Conservation (phyloP, 768 basidiomycete species). For the Leccinum uliginosum region DNA sequence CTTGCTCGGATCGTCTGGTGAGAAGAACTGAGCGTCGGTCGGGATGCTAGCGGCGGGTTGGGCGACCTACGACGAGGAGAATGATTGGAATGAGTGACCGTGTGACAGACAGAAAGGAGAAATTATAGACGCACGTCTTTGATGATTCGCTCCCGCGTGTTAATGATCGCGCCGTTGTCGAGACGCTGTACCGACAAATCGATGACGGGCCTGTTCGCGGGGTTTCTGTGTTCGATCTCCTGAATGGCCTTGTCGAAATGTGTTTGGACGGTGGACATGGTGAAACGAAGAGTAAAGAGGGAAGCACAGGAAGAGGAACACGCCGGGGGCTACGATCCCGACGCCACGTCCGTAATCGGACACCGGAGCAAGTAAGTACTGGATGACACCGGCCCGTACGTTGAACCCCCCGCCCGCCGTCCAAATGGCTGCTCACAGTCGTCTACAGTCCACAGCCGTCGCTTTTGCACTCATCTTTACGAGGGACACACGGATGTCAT, state of each 20-base stretch:
- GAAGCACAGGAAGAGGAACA: slow-evolving; percentile 7
- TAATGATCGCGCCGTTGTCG: slow-evolving; percentile 24
- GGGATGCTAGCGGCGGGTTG: slow-evolving; percentile 61
- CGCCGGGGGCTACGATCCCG: background rate
- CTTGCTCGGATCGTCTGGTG: slow-evolving; percentile 55
- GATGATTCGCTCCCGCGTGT: slow-evolving; percentile 24
- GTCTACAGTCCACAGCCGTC: background rate
- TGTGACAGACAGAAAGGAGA: background rate
- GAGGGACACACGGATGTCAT: background rate
- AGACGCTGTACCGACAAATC: slow-evolving; percentile 24
- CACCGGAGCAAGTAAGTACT: background rate
- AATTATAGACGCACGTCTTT: slow-evolving; percentile 19
- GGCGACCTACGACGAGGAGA: slow-evolving; percentile 47
- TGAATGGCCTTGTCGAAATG: slow-evolving; percentile 28
- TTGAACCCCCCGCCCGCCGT: background rate
- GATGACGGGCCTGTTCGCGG: slow-evolving; percentile 9
- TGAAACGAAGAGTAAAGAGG: slow-evolving; percentile 8
- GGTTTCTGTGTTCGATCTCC: slow-evolving; percentile 28
- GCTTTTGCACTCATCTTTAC: background rate
- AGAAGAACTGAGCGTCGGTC: slow-evolving; percentile 74
- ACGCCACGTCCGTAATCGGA: background rate
- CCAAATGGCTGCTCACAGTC: background rate
- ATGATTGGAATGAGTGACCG: background rate
- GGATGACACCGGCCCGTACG: background rate
- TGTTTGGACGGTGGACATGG: slow-evolving; percentile 18